Evolutionary conservation across 345 rosid species (phyloP).

Genomic region (Carallia brachiata): DNA sequence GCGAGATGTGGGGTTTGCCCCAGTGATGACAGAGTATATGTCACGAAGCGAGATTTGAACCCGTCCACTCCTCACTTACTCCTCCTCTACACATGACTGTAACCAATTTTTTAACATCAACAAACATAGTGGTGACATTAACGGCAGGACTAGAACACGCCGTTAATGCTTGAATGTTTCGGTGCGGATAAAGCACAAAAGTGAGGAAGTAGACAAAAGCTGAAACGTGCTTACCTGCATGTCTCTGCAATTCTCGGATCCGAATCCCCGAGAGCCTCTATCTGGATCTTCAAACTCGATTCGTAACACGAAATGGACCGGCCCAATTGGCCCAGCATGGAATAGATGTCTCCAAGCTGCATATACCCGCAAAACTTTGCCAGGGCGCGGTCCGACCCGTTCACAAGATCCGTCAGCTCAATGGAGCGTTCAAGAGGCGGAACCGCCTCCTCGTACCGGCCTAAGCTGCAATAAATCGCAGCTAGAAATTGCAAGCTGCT

Average conservation of each 20-base stretch:
- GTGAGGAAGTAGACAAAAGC: neutral
- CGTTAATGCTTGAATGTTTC: no score
- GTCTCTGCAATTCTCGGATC: constrained; percentile 47
- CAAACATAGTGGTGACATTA: no score
- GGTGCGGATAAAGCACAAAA: no score
- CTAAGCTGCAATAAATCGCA: constrained; percentile 40
- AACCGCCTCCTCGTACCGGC: constrained; percentile 44
- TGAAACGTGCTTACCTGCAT: constrained; percentile 29
- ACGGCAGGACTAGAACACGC: no score
- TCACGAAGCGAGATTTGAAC: no score
- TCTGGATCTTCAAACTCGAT: constrained; percentile 44
- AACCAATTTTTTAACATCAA: no score
- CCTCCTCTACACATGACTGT: no score
- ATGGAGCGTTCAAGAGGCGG: constrained; percentile 46
- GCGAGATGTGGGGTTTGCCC: no score
- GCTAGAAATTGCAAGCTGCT: constrained; percentile 49
- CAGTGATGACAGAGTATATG: no score
- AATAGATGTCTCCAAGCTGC: constrained; percentile 57
- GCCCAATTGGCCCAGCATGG: constrained; percentile 44
- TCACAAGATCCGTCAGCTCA: constrained; percentile 18
- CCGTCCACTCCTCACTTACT: no score
- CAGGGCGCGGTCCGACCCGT: constrained; percentile 39
- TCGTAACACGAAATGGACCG: constrained; percentile 43
- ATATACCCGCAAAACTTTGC: constrained; percentile 49
- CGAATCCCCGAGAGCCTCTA: constrained; percentile 39